A percentile compares a stretch with the other conserved stretches of the same genome.
Evolutionary conservation across 2,329 filamentous ascomycete genomes (phyloP).

Genomic region (Fusarium verticillioides): DNA sequence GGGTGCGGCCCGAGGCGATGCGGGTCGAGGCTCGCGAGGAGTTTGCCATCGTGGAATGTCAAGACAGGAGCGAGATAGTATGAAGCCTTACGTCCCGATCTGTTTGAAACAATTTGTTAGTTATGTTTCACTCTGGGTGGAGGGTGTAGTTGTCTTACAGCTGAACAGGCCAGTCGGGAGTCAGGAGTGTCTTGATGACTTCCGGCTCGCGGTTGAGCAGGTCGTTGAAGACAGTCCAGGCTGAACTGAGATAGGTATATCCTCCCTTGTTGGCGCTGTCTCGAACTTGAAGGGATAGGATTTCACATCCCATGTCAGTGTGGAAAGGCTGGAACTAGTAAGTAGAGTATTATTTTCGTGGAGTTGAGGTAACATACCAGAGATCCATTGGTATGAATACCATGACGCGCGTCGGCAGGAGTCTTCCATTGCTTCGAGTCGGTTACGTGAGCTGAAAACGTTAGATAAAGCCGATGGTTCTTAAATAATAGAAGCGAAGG

Average conservation of each 20-base stretch:
- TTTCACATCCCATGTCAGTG: constrained; percentile 63
- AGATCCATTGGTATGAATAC: constrained; percentile 60
- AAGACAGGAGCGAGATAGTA: constrained; percentile 58
- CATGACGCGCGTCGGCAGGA: constrained; percentile 57
- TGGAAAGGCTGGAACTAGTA: constrained; percentile 56
- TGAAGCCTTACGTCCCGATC: constrained; percentile 38
- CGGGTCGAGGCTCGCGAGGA: constrained; percentile 59
- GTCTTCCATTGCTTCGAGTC: constrained; percentile 59
- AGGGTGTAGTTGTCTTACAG: constrained; percentile 53
- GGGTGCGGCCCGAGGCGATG: constrained; percentile 59
- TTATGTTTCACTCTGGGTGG: neutral
- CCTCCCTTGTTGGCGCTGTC: constrained; percentile 57
- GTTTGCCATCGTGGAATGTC: constrained; percentile 52
- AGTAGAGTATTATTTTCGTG: constrained; percentile 3
- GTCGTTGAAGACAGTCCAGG: constrained; percentile 57
- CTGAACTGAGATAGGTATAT: constrained; percentile 57
- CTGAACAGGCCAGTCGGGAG: constrained; percentile 60
- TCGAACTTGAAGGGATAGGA: constrained; percentile 61
- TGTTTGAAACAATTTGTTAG: constrained; percentile 29
- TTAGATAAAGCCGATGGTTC: constrained; percentile 11
- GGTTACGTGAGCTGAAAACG: constrained; percentile 58
- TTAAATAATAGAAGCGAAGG: neutral
- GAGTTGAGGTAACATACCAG: constrained; percentile 50
- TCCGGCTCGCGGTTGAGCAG: constrained; percentile 53
- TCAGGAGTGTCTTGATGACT: constrained; percentile 51